Conservation (phyloP, 192 early-diverging fungal species). For the Coemansia sp. region DNA sequence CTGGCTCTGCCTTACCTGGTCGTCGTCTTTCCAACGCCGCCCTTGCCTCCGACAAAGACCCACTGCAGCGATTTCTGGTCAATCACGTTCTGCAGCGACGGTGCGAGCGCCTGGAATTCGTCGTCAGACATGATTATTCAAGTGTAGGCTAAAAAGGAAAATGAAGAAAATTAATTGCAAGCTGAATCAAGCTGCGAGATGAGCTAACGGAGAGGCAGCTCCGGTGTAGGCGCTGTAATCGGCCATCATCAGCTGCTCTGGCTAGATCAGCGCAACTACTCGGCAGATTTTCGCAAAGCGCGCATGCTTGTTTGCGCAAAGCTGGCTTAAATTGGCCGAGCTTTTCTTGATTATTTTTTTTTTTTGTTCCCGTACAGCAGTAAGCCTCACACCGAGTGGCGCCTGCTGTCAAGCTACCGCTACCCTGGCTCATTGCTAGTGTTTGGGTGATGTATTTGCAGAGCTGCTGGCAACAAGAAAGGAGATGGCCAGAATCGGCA, state of each 20-base stretch:
- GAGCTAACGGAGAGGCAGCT: too few relatives aligned
- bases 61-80: constrained; percentile 96
- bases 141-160: background rate
- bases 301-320: too few relatives aligned
- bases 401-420: background rate
- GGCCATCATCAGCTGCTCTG: too few relatives aligned
- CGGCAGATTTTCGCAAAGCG: too few relatives aligned
- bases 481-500: too few relatives aligned
- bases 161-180: background rate
- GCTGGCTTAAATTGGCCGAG: background rate
- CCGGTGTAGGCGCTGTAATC: too few relatives aligned
- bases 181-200: too few relatives aligned
- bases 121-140: constrained; percentile 61
- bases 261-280: too few relatives aligned
- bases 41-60: constrained; percentile 99
- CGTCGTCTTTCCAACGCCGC: constrained; percentile 96
- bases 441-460: too few relatives aligned
- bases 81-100: constrained; percentile 92
- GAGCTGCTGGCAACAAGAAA: too few relatives aligned
- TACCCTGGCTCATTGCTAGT: too few relatives aligned
- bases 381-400: background rate
- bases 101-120: constrained; percentile 75
- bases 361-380: background rate
- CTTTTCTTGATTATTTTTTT: too few relatives aligned
- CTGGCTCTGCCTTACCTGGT: constrained; percentile 47